A percentile compares a stretch with the other conserved stretches of the same genome.
Conservation (phyloP, 2,329 filamentous ascomycete genomes). For the Pseudogymnoascus sp. region DNA sequence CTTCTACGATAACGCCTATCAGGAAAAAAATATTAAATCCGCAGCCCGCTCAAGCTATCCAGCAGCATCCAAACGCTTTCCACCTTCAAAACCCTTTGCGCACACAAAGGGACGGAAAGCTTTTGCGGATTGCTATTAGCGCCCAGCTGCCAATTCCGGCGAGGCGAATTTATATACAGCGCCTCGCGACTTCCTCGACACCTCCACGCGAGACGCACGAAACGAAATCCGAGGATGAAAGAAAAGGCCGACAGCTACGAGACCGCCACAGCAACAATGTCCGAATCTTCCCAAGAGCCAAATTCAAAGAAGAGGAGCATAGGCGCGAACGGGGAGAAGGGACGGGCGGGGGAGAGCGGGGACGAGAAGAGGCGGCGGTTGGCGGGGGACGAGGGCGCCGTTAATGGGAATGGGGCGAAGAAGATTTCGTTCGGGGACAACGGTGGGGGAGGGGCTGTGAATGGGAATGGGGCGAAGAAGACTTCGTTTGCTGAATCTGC, state of each 20-base stretch:
- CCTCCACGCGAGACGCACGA: not conserved
- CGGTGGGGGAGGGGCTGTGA: not conserved
- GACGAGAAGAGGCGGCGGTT: not conserved
- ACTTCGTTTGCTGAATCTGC: not conserved
- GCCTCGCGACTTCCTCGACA: not conserved
- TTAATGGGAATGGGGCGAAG: slow-evolving; percentile 5
- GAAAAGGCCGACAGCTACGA: not conserved
- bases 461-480: not conserved
- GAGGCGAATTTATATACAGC: not conserved
- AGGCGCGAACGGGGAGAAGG: not conserved
- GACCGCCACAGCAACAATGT: not conserved
- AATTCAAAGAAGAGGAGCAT: not conserved
- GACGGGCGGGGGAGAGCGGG: not conserved
- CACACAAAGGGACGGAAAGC: not conserved
- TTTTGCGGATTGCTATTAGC: not conserved
- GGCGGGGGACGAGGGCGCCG: not conserved
- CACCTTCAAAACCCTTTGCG: not conserved
- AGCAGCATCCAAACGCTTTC: not conserved
- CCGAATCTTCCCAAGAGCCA: not conserved
- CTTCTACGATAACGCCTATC: slow-evolving; percentile 2
- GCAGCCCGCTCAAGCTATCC: not conserved
- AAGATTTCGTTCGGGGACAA: not conserved
- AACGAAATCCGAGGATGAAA: not conserved
- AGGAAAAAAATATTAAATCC: not conserved
- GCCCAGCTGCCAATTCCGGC: not conserved